Evolutionary conservation across 2,329 filamentous ascomycete species (phyloP).

Genomic region (Verticillium dahliae): DNA sequence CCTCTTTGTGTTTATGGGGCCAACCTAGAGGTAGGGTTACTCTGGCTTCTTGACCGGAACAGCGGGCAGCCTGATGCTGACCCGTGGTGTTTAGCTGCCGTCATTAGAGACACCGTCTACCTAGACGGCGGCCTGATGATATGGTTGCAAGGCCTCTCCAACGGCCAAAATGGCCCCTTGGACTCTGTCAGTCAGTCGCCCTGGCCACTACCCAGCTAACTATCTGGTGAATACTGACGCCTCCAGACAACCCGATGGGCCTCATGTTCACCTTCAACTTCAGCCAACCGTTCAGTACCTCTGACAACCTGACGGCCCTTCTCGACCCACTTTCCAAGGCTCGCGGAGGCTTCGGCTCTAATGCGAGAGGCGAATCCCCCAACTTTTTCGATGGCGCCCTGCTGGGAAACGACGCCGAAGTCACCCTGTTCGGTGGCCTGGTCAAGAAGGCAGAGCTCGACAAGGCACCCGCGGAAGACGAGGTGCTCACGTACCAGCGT

Average conservation of each 20-base stretch:
- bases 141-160: slow-evolving; percentile 44
- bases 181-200: slow-evolving; percentile 33
- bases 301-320: slow-evolving; percentile 45
- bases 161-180: slow-evolving; percentile 28
- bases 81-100: slow-evolving; percentile 33
- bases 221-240: slow-evolving; percentile 6
- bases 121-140: slow-evolving; percentile 54
- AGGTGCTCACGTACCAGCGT: slow-evolving; percentile 42
- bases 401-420: slow-evolving; percentile 57
- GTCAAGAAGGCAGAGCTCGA: slow-evolving; percentile 25
- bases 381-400: slow-evolving; percentile 57
- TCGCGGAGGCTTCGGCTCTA: slow-evolving; percentile 32
- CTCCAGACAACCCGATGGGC: slow-evolving; percentile 43
- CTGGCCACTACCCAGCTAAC: neutral
- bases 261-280: slow-evolving; percentile 53
- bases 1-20: slow-evolving; percentile 54
- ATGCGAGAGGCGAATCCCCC: slow-evolving; percentile 45
- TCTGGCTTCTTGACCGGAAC: neutral
- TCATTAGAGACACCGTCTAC: slow-evolving; percentile 57
- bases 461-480: slow-evolving; percentile 30
- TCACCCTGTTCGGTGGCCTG: slow-evolving; percentile 59
- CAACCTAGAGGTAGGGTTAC: slow-evolving; percentile 32
- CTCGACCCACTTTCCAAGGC: slow-evolving; percentile 43
- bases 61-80: slow-evolving; percentile 11
- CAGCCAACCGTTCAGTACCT: slow-evolving; percentile 45